These are phyloP conservation scores for Pyrenopolyporus hunteri DNA, from an alignment of 495 filamentous ascomycete species.

Conservation along the genomic window DNA sequence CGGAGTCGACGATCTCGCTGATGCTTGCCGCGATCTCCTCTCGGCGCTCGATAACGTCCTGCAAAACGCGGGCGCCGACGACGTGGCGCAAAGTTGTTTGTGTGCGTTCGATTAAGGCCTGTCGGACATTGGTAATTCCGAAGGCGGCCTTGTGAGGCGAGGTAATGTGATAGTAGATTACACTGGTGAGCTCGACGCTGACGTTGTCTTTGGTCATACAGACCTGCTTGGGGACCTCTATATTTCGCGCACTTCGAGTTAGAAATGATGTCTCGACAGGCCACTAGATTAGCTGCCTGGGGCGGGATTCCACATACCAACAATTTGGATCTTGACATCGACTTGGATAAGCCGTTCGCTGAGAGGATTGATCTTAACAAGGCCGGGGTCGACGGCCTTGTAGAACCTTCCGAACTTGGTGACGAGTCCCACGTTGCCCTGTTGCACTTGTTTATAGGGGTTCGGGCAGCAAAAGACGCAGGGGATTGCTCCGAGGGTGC, in stretches of 20 bases:
- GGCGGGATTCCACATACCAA: conserved; percentile 57
- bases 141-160: conserved; percentile 97
- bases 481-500: conserved; percentile 84
- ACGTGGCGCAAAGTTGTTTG: conserved; percentile 98
- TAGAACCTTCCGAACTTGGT: conserved; percentile 97
- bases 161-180: conserved; percentile 99
- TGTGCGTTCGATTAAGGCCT: conserved; percentile 95
- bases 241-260: conserved; percentile 2
- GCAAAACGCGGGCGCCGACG: conserved; percentile 92
- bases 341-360: conserved; percentile 88
- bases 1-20: conserved; percentile 96
- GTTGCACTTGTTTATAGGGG: conserved; percentile 91
- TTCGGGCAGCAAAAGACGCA: conserved; percentile 95
- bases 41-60: conserved; percentile 98
- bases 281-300: background rate
- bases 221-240: conserved; percentile 91
- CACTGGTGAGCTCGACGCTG: conserved; percentile 87
- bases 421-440: conserved; percentile 93
- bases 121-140: conserved; percentile 91
- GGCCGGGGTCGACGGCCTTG: conserved; percentile 93
- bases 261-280: background rate
- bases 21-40: conserved; percentile 96
- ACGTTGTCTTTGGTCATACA: conserved; percentile 99
- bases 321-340: conserved; percentile 99
- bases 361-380: conserved; percentile 98